Evolutionary conservation across 495 filamentous ascomycete species (phyloP), one percentile per base, ranked within the genome.

Genomic region (Polyplosphaeria fusca): DNA sequence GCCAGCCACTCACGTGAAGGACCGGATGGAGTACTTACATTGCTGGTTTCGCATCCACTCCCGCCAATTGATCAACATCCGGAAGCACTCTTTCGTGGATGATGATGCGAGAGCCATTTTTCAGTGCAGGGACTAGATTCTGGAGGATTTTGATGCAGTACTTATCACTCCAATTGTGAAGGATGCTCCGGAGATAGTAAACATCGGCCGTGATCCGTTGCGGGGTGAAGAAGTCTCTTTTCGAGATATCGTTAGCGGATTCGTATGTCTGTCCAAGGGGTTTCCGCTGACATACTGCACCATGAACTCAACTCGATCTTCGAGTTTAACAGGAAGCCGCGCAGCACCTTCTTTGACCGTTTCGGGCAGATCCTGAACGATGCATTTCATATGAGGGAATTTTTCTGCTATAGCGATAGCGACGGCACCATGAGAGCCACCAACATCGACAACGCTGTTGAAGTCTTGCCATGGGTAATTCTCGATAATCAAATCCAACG

Each of bases 81-180:
- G 27, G 28, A 18, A 51, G 47, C 13, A 51, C 22, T 16, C 30
- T 28, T 20, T 40, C 28, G 14, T 51, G 30, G 19, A 48, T n/a
- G 12, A 48, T 5, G n/a, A 48, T 18, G n/a, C 25, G 14, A 3
- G 23, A 5, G 14, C 46, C 25, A 7, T 4, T 23, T 18, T 32
- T 32, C 24, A 48, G 22, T 32, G 26, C 26, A 23, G 46, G 46
- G 3, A 20, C 22, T 12, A 48, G 23, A 16, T 16, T 19, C 24
- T 27, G 23, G 9, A 48, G 25, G 46, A 48, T 30, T 14, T 30
- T 11, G 3, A 48, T 3, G 27, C 24, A 30, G 25, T 48, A 48
- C 25, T 48, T 48, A 27, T 48, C 46, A 4, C 12, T 22, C 27
- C 46, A 48, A 27, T 48, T 48, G 23, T 48, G 46, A 12, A 48